Evolutionary conservation across 2,329 filamentous ascomycete genomes (phyloP).

Genomic region (Elsinoe perseae): DNA sequence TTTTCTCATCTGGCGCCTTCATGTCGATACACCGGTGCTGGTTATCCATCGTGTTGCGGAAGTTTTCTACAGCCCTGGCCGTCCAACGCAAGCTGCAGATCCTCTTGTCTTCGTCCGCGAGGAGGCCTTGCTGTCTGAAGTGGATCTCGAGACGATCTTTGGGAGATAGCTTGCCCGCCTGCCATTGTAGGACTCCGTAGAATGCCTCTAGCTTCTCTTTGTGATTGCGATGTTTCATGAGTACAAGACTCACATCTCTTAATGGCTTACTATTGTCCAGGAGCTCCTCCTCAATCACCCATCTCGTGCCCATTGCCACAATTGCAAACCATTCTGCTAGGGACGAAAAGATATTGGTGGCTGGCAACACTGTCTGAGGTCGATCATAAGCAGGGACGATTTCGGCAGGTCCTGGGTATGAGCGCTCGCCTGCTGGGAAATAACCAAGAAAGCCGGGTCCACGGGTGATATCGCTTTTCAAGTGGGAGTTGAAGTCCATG

Average conservation of each 20-base stretch:
- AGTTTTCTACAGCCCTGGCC: neutral
- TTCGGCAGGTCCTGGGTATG: neutral
- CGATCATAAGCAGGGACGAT: neutral
- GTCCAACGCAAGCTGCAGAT: neutral
- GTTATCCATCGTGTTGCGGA: neutral
- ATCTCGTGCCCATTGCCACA: neutral
- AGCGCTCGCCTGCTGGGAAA: neutral
- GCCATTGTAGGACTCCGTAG: neutral
- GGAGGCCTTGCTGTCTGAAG: neutral
- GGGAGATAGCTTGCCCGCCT: neutral
- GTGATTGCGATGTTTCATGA: neutral
- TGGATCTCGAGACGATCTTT: neutral
- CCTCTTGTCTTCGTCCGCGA: neutral
- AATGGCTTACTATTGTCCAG: neutral
- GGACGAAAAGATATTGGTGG: neutral
- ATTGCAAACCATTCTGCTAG: neutral
- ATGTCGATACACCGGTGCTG: neutral
- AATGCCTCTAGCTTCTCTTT: neutral
- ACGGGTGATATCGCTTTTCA: neutral
- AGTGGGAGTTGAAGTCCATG: neutral
- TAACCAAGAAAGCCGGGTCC: neutral
- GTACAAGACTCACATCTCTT: neutral
- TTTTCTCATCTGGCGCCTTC: neutral
- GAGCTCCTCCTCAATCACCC: neutral
- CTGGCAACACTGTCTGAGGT: neutral